These are phyloP conservation scores for Hymenoscyphus repandus DNA, from an alignment of 2,329 filamentous ascomycete genomes.

Conservation along the genomic window DNA sequence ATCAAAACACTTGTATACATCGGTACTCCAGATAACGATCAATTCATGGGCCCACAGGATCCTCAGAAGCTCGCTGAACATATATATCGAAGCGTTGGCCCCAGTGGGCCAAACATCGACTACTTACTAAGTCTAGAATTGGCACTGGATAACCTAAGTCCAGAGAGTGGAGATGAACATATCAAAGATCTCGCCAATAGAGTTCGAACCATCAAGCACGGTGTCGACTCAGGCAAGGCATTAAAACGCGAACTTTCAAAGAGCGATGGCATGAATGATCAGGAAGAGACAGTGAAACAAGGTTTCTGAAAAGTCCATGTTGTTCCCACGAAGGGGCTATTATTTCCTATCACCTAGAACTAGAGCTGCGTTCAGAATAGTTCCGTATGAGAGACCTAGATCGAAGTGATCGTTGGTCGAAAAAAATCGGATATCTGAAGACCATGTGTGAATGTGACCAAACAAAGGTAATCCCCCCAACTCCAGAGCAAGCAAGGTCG, in stretches of 20 bases:
- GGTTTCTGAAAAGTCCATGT: constrained; percentile 26
- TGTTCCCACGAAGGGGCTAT: constrained; percentile 20
- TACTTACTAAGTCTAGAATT: constrained; percentile 79
- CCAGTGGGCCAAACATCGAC: constrained; percentile 84
- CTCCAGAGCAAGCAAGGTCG: constrained; percentile 31
- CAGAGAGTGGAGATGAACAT: constrained; percentile 77
- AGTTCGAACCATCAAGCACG: constrained; percentile 57
- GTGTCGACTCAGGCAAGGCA: constrained; percentile 11
- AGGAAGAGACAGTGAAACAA: constrained; percentile 51
- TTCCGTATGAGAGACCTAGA: constrained; percentile 25
- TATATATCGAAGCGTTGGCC: constrained; percentile 71
- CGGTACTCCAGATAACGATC: constrained; percentile 85
- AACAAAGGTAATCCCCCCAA: constrained; percentile 26
- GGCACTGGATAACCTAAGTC: constrained; percentile 66
- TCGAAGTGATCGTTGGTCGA: constrained; percentile 28
- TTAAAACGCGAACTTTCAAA: constrained; percentile 36
- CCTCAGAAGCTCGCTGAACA: constrained; percentile 72
- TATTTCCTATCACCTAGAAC: constrained; percentile 24
- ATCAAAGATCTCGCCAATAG: constrained; percentile 74
- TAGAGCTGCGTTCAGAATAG: constrained; percentile 21
- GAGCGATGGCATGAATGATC: constrained; percentile 31
- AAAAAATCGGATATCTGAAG: constrained; percentile 21
- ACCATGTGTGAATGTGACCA: constrained; percentile 26
- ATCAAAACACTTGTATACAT: constrained; percentile 78
- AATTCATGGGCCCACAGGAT: constrained; percentile 83